Percentiles rank a stretch among this genome's conserved stretches.
These are phyloP conservation scores for Cutaneotrichosporon arboriforme DNA, from an alignment of 1,284 basidiomycete genomes.

Conservation along the genomic window DNA sequence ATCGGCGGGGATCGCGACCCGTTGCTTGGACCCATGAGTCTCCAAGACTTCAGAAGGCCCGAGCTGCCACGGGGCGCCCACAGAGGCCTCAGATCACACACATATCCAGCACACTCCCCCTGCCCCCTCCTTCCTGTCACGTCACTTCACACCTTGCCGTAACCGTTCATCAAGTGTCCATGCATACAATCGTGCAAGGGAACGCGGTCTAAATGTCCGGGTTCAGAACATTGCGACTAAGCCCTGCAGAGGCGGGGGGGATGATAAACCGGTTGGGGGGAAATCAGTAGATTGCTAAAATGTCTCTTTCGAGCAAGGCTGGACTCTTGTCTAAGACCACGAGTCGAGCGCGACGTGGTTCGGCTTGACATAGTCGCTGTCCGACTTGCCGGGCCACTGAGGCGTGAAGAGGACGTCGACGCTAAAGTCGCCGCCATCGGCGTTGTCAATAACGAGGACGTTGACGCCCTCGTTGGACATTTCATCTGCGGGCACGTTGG, in stretches of 20 bases:
- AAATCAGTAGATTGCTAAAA: background rate
- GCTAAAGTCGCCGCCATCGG: conserved; percentile 64
- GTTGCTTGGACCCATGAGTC: background rate
- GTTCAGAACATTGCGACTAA: no score
- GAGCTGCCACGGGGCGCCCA: background rate
- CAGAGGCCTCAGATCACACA: no score
- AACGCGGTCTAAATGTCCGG: background rate
- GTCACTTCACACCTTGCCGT: background rate
- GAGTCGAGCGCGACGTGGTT: conserved; percentile 57
- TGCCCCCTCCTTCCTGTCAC: no score
- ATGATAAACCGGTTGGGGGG: background rate
- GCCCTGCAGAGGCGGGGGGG: no score
- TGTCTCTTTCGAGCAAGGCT: background rate
- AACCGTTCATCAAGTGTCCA: no score
- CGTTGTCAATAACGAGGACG: conserved; percentile 64
- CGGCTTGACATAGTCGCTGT: conserved; percentile 58
- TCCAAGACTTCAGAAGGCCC: background rate
- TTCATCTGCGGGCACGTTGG: conserved; percentile 51
- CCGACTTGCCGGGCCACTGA: conserved; percentile 64
- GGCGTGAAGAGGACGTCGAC: conserved; percentile 79
- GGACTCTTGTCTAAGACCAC: conserved; percentile 56
- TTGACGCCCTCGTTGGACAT: conserved; percentile 72
- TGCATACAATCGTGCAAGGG: no score
- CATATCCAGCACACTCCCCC: no score
- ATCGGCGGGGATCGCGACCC: no score